Percentiles rank a stretch among this genome's conserved stretches.
Evolutionary conservation across 2,329 filamentous ascomycete species (phyloP).

Genomic region (Calonectria honghensis): DNA sequence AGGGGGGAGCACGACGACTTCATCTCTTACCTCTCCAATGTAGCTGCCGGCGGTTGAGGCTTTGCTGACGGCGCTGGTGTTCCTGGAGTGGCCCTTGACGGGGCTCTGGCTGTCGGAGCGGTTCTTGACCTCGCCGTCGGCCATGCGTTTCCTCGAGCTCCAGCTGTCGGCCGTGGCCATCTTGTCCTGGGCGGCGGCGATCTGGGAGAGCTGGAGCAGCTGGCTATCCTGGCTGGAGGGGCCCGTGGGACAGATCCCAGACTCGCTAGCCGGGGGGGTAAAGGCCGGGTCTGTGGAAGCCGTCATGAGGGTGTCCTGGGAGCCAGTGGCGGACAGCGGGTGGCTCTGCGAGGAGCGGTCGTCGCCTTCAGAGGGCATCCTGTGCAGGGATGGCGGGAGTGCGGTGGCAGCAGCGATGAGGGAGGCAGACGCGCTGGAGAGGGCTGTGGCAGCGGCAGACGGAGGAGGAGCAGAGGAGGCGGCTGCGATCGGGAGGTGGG

Average conservation of each 20-base stretch:
- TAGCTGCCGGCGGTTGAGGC: slow-evolving; percentile 78
- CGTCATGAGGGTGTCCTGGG: slow-evolving; percentile 53
- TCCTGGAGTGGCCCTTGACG: slow-evolving; percentile 79
- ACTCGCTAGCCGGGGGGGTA: slow-evolving; percentile 53
- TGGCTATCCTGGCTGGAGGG: slow-evolving; percentile 71
- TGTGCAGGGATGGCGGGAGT: slow-evolving; percentile 39
- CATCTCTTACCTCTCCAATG: slow-evolving; percentile 84
- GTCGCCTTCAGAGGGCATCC: slow-evolving; percentile 49
- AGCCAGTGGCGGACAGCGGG: slow-evolving; percentile 50
- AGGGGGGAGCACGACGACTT: slow-evolving; percentile 42
- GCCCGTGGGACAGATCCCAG: slow-evolving; percentile 48
- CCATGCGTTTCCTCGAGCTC: slow-evolving; percentile 81
- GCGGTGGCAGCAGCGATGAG: slow-evolving; percentile 39
- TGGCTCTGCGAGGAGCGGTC: slow-evolving; percentile 54
- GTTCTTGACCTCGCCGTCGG: slow-evolving; percentile 83
- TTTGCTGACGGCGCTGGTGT: slow-evolving; percentile 80
- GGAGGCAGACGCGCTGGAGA: slow-evolving; percentile 43
- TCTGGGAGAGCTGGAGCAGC: slow-evolving; percentile 74
- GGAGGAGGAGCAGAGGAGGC: slow-evolving; percentile 36
- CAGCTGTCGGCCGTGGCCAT: slow-evolving; percentile 63
- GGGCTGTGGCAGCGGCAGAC: slow-evolving; percentile 41
- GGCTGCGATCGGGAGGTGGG: slow-evolving; percentile 46
- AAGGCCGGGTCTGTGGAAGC: slow-evolving; percentile 51
- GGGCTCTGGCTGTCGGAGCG: slow-evolving; percentile 67
- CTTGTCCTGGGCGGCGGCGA: slow-evolving; percentile 73